Percentiles rank a stretch among this genome's conserved stretches.
phyloP scores from a whole-genome alignment of 805 yeast genomes.

The Yarrowia alimentaria region DNA sequence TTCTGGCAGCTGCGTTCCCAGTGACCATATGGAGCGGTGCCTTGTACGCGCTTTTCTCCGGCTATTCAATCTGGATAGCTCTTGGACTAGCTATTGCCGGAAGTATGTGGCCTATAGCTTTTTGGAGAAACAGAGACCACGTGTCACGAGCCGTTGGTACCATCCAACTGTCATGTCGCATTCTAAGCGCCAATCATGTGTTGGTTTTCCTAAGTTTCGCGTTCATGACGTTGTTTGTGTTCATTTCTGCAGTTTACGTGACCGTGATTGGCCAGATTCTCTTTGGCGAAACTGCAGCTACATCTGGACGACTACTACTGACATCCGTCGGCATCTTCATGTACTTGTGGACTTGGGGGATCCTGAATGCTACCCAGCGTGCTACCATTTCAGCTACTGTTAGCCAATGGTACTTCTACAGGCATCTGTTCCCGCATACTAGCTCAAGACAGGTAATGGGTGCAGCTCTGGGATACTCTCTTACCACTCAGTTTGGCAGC shows the following conservation, averaged over 20 bases:
- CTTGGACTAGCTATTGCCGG: conserved; percentile 35
- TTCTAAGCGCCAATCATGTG: conserved; percentile 39
- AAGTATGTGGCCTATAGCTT: conserved; percentile 35
- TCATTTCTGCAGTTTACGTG: conserved; percentile 42
- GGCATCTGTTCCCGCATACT: conserved; percentile 34
- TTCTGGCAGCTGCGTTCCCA: conserved; percentile 16
- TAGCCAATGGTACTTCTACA: conserved; percentile 43
- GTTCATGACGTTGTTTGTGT: conserved; percentile 36
- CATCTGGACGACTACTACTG: too few relatives aligned
- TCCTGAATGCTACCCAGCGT: conserved; percentile 42
- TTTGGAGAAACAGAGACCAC: conserved; percentile 35
- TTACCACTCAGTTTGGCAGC: conserved; percentile 41
- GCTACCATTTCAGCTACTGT: conserved; percentile 41
- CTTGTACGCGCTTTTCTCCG: not conserved
- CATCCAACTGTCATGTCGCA: conserved; percentile 40
- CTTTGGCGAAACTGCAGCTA: not conserved
- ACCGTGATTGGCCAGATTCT: conserved; percentile 11
- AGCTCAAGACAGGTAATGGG: conserved; percentile 31
- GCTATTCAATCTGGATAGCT: conserved; percentile 11
- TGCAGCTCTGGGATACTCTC: conserved; percentile 36
- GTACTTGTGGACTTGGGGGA: conserved; percentile 47
- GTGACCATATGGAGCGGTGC: conserved; percentile 12
- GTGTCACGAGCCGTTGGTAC: conserved; percentile 40
- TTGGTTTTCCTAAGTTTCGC: conserved; percentile 38
- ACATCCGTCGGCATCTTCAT: conserved; percentile 40